Evolutionary conservation across 2,329 filamentous ascomycete species (phyloP), one percentile per base, ranked within the genome.

Genomic region (Fusarium subtropicale): DNA sequence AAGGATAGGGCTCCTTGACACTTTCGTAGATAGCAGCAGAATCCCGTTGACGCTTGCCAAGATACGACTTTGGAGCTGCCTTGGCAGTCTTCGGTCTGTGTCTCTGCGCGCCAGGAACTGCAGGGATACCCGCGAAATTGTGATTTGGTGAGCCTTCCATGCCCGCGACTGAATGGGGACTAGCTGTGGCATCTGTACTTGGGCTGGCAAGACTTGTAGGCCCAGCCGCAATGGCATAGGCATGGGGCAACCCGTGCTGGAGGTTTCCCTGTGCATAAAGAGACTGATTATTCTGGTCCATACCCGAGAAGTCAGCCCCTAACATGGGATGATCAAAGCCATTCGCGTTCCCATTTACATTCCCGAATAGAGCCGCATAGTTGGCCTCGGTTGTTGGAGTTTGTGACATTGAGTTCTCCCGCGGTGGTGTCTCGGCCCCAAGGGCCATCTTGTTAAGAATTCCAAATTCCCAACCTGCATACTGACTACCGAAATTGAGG

Each of bases 371-470:
- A n/a, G 82, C 79, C 10, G 82, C 76, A 33, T 82, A 81, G 34
- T 80, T 80, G 39, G 77, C 74, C 33, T 81, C 79, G 18, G 75
- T 76, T 7, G 79, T 78, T 7, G 79, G 77, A 18, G 78, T 79
- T 52, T 80, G 79, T 2, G 77, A 85, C 76, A 77, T 79, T 72
- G 77, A 85, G 79, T 71, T 86, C 80, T 96, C 92, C 56, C 89
- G 88, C 7, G 91, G 88, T 9, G 91, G 89, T 18, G 90, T 92
- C 72, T 96, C 92, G n/a, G 90, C 91, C 16, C 92, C 63, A 15
- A 81, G 69, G 7, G 93, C 93, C 92, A 99, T 97, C 78, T 98
- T 95, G 30, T 93, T 94, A 1, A 99, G 87, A 88, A 98, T 97
- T 56, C 94, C 92, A 78, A 98, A 97, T 79, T 98, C 96, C 79